A percentile compares a stretch with the other conserved stretches of the same genome.
These are phyloP conservation scores for Oryza glaberrima DNA, from an alignment of 176 grass and related monocot genomes.

Conservation along the genomic window DNA sequence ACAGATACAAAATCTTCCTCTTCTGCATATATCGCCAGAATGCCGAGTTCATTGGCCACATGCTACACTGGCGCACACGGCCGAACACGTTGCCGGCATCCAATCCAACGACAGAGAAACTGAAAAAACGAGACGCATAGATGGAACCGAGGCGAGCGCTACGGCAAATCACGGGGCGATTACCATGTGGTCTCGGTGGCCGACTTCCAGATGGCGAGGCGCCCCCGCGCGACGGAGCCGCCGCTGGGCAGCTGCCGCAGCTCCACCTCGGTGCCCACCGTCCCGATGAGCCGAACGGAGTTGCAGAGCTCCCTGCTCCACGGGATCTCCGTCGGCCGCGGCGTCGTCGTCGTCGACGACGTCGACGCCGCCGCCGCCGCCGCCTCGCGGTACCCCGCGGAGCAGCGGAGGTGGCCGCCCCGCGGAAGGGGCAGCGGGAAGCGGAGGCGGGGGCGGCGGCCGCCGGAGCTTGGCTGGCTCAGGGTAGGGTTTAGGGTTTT, in stretches of 20 bases:
- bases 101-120: neutral
- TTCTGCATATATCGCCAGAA: neutral
- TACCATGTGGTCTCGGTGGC: conserved; percentile 80
- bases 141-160: neutral
- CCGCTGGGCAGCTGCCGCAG: conserved; percentile 76
- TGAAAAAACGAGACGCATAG: neutral
- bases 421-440: neutral
- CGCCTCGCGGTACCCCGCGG: conserved; percentile 35
- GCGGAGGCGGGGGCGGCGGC: neutral
- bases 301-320: conserved; percentile 86
- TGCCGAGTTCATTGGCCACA: neutral
- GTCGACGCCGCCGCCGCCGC: conserved; percentile 4
- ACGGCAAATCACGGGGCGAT: neutral
- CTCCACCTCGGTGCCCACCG: conserved; percentile 66
- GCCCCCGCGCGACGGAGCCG: conserved; percentile 68
- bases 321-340: conserved; percentile 61
- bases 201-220: conserved; percentile 80
- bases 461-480: neutral
- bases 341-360: neutral
- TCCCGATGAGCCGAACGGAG: conserved; percentile 76
- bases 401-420: conserved; percentile 27
- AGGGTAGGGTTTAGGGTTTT: conserved; percentile 57
- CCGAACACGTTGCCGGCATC: neutral
- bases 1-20: neutral
- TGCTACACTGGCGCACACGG: neutral